Percentiles rank a stretch among this genome's conserved stretches.
These are phyloP conservation scores for Moniliophthora roreri DNA, from an alignment of 1,284 basidiomycete species.

Conservation along the genomic window DNA sequence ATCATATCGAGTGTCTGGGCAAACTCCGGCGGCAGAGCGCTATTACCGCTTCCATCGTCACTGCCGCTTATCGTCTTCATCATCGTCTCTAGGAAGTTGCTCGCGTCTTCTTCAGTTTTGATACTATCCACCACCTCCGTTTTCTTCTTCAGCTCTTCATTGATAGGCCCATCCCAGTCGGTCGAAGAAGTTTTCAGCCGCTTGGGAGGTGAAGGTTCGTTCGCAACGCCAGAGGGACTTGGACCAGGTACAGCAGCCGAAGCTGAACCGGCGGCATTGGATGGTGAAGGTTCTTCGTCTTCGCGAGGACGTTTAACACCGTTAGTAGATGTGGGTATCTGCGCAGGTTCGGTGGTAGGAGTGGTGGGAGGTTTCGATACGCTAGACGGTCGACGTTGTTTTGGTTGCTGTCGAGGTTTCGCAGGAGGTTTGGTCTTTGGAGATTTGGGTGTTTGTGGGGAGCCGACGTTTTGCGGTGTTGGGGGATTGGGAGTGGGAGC, in stretches of 20 bases:
- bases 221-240: conserved; percentile 31
- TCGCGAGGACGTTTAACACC: conserved; percentile 58
- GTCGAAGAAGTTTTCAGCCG: conserved; percentile 64
- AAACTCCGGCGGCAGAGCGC: conserved; percentile 46
- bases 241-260: conserved; percentile 21
- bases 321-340: conserved; percentile 24
- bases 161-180: conserved; percentile 64
- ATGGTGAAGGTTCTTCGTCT: conserved; percentile 40
- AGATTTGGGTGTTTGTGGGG: conserved; percentile 53
- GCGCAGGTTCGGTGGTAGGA: conserved; percentile 21
- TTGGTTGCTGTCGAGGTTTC: conserved; percentile 39
- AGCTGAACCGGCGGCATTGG: conserved; percentile 9
- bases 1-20: conserved; percentile 62
- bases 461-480: conserved; percentile 30
- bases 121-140: conserved; percentile 55
- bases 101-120: conserved; percentile 66
- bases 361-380: conserved; percentile 22
- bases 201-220: conserved; percentile 67
- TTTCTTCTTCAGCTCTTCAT: conserved; percentile 52
- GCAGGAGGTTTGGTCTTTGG: conserved; percentile 46
- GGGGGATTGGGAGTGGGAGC: conserved; percentile 45
- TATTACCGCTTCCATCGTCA: conserved; percentile 42
- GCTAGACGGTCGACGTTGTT: conserved; percentile 35
- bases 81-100: conserved; percentile 61
- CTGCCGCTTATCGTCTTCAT: conserved; percentile 57